Evolutionary conservation across 306 rosid species (phyloP).

Genomic region (Boehmeria nivea): DNA sequence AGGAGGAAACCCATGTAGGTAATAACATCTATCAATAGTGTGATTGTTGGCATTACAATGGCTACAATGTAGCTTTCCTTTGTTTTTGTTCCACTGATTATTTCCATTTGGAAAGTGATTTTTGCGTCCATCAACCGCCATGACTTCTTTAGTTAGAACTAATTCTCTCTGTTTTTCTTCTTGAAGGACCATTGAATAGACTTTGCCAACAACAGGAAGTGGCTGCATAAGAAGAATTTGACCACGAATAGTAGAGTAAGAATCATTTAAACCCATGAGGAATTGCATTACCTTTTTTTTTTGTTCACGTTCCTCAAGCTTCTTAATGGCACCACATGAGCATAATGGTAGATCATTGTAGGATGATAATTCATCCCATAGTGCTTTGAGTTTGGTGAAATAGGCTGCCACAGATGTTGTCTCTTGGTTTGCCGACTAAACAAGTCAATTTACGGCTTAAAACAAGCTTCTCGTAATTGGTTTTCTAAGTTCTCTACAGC

Average conservation of each 20-base stretch:
- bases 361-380: not conserved
- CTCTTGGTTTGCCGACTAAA: not conserved
- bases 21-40: no score
- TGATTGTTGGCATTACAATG: no score
- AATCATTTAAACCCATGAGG: not conserved
- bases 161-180: conserved; percentile 1
- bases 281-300: not conserved
- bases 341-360: not conserved
- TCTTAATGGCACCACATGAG: not conserved
- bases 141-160: not conserved
- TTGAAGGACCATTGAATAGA: not conserved
- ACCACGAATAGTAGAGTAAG: not conserved
- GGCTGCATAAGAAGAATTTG: conserved; percentile 3
- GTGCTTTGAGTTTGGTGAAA: not conserved
- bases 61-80: not conserved
- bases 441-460: not conserved
- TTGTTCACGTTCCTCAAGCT: not conserved
- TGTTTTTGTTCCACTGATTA: not conserved
- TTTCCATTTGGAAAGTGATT: not conserved
- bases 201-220: not conserved
- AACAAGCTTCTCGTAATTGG: no score
- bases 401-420: not conserved
- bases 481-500: not conserved
- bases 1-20: no score
- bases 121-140: not conserved